Percentiles rank a stretch among this genome's conserved stretches.
Conservation (phyloP, 306 rosid species). For the Dryas drummondii region DNA sequence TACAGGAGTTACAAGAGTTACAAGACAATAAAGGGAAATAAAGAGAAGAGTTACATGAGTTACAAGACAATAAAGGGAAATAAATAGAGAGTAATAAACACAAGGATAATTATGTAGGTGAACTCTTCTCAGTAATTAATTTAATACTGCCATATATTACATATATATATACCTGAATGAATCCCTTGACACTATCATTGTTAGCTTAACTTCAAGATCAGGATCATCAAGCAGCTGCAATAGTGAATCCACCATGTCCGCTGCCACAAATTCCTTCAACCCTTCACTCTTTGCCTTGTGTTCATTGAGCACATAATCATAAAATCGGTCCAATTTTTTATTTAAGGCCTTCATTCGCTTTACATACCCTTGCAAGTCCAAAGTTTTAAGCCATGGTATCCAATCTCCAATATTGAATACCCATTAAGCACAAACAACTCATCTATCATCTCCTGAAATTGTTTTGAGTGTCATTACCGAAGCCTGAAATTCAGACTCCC, state of each 20-base stretch:
- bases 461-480: constrained; percentile 22
- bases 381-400: constrained; percentile 40
- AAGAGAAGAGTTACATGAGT: too few species aligned
- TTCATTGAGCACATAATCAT: constrained; percentile 31
- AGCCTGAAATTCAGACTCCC: not conserved
- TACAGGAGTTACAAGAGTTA: too few species aligned
- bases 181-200: constrained; percentile 32
- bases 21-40: too few species aligned
- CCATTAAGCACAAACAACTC: constrained; percentile 41
- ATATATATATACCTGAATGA: constrained; percentile 26
- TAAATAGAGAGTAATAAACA: too few species aligned
- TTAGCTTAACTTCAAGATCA: constrained; percentile 37
- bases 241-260: constrained; percentile 40
- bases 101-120: too few species aligned
- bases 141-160: too few species aligned
- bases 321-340: constrained; percentile 33
- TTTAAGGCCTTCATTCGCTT: constrained; percentile 43
- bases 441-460: constrained; percentile 41
- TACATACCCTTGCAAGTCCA: constrained; percentile 44
- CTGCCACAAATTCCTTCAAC: constrained; percentile 12
- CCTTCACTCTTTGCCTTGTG: constrained; percentile 28
- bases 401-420: constrained; percentile 44
- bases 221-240: constrained; percentile 38
- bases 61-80: too few species aligned
- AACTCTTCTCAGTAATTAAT: too few species aligned